Evolutionary conservation across 2,329 filamentous ascomycete species (phyloP).

Genomic region (Grosmannia clavigera): DNA sequence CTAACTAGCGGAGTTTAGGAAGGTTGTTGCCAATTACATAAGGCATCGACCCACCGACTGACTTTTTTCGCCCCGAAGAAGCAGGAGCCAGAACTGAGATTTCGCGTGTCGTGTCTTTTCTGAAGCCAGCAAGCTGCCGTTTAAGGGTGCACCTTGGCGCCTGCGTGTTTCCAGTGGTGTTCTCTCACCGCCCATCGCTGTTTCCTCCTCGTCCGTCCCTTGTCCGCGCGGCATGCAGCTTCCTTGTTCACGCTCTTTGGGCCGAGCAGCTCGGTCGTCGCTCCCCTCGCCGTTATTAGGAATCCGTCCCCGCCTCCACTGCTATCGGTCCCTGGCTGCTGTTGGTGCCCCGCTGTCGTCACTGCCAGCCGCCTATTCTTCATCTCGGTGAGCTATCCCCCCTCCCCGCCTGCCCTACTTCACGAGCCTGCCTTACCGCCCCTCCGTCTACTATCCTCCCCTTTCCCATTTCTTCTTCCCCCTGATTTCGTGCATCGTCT

Average conservation of each 20-base stretch:
- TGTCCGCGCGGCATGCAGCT: constrained; percentile 5
- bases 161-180: background rate
- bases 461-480: background rate
- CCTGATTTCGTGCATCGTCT: background rate
- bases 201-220: background rate
- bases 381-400: constrained; percentile 5
- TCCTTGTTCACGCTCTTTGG: constrained; percentile 4
- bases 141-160: background rate
- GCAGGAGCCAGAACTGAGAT: background rate
- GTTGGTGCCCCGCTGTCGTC: constrained; percentile 11
- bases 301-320: constrained; percentile 5
- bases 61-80: background rate
- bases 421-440: background rate
- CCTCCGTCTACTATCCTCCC: background rate
- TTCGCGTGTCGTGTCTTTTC: background rate
- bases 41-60: background rate
- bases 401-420: background rate
- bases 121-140: background rate
- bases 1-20: background rate
- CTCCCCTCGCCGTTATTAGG: constrained; percentile 6
- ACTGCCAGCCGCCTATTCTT: constrained; percentile 1
- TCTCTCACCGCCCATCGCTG: background rate
- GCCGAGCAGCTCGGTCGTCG: constrained; percentile 6
- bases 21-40: background rate
- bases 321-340: constrained; percentile 2